These are phyloP conservation scores for Corymbia citriodora DNA, from an alignment of 441 rosid species.

Conservation along the genomic window DNA sequence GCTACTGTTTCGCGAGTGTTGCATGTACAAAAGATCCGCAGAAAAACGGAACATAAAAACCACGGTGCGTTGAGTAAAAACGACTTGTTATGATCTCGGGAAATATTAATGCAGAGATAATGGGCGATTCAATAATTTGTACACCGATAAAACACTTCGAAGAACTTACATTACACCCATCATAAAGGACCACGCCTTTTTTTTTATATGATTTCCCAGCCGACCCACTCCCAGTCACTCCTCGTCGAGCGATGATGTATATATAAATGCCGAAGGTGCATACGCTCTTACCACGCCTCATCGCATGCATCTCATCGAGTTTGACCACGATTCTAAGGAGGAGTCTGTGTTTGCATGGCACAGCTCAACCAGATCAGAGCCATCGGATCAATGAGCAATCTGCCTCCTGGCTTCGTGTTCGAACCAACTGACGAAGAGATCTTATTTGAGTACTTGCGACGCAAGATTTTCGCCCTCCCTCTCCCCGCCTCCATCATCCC, in stretches of 20 bases:
- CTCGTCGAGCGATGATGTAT: neutral
- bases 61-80: neutral
- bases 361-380: neutral
- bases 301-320: neutral
- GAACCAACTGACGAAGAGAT: constrained; percentile 2
- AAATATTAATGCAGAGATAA: neutral
- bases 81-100: neutral
- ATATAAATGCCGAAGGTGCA: neutral
- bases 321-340: neutral
- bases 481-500: neutral
- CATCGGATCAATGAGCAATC: neutral
- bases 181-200: neutral
- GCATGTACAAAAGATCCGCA: neutral
- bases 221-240: neutral
- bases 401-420: neutral
- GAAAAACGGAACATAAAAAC: neutral
- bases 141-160: neutral
- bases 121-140: neutral
- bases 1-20: neutral
- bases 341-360: neutral
- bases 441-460: neutral
- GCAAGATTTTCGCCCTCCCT: neutral
- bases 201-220: neutral
- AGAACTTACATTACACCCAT: neutral
- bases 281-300: neutral